A percentile compares a stretch with the other conserved stretches of the same genome.
phyloP scores from a whole-genome alignment of 306 rosid genomes.

The Medicago lupulina region DNA sequence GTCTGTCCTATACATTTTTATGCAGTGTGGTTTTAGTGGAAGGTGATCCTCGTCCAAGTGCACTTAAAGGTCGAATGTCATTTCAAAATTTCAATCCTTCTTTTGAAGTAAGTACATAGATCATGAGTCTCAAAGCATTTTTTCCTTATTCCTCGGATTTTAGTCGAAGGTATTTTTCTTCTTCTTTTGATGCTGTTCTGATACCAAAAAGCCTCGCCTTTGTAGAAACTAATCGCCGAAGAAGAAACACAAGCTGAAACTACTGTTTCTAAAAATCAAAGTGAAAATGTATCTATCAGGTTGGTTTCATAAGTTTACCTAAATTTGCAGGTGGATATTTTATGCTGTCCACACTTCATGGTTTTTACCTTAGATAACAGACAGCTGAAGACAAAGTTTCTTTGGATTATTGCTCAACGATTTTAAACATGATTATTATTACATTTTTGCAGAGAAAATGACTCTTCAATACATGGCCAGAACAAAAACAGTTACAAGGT shows the following conservation, averaged over 20 bases:
- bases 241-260: slow-evolving; percentile 49
- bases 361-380: too few relatives aligned
- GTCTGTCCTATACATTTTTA: slow-evolving; percentile 12
- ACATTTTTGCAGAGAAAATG: background rate
- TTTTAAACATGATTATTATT: too few relatives aligned
- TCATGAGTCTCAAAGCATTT: slow-evolving; percentile 31
- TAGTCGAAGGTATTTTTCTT: slow-evolving; percentile 5
- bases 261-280: background rate
- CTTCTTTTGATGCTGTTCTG: slow-evolving; percentile 12
- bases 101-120: slow-evolving; percentile 73
- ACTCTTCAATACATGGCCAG: background rate
- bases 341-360: too few relatives aligned
- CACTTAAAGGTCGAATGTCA: slow-evolving; percentile 77
- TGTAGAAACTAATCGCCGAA: slow-evolving; percentile 77
- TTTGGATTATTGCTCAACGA: too few relatives aligned
- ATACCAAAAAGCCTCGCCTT: slow-evolving; percentile 43
- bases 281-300: too few relatives aligned
- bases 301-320: too few relatives aligned
- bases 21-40: slow-evolving; percentile 76
- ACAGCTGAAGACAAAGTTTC: too few relatives aligned
- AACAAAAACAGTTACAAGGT: too few relatives aligned
- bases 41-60: slow-evolving; percentile 84
- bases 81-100: slow-evolving; percentile 84
- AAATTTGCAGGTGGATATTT: too few relatives aligned
- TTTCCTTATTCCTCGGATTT: background rate